Conservation (phyloP, 2,329 filamentous ascomycete genomes). For the Arthrobotrys sinensis region DNA sequence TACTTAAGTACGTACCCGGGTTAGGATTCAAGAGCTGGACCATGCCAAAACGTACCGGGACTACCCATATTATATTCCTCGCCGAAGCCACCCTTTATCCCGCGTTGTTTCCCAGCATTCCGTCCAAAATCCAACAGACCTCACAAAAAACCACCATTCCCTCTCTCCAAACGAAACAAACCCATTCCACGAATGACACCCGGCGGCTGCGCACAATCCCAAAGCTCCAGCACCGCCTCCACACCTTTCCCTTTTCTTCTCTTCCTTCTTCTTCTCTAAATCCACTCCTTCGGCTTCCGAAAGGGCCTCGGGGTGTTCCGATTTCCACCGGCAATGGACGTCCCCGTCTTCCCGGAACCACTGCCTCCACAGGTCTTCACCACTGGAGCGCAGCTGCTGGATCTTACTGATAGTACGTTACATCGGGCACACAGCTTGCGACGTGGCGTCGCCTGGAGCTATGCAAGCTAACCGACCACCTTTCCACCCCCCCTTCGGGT, state of each 20-base stretch:
- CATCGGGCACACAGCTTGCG: constrained; percentile 21
- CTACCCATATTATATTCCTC: neutral
- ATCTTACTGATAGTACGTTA: constrained; percentile 93
- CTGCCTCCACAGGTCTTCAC: constrained; percentile 97
- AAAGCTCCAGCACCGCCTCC: constrained; percentile 57
- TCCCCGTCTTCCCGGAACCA: constrained; percentile 71
- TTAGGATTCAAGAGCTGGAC: no score
- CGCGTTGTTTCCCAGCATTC: constrained; percentile 27
- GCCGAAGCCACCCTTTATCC: neutral
- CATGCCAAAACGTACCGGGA: no score
- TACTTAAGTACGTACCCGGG: no score
- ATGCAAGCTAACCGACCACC: constrained; percentile 35
- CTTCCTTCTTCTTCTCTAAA: constrained; percentile 13
- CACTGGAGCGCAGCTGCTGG: constrained; percentile 92
- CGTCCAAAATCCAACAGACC: constrained; percentile 51
- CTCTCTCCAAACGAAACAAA: constrained; percentile 17
- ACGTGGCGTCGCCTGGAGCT: constrained; percentile 6
- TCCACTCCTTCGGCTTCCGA: constrained; percentile 35
- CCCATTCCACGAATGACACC: constrained; percentile 39
- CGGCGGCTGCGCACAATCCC: constrained; percentile 48
- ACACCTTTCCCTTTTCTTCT: constrained; percentile 16
- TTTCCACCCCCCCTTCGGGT: constrained; percentile 48
- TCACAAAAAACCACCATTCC: constrained; percentile 42
- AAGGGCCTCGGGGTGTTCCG: constrained; percentile 26
- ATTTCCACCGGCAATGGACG: constrained; percentile 57